Base-by-base conservation (phyloP, 306 rosid species). In the Quercus mongolica region DNA sequence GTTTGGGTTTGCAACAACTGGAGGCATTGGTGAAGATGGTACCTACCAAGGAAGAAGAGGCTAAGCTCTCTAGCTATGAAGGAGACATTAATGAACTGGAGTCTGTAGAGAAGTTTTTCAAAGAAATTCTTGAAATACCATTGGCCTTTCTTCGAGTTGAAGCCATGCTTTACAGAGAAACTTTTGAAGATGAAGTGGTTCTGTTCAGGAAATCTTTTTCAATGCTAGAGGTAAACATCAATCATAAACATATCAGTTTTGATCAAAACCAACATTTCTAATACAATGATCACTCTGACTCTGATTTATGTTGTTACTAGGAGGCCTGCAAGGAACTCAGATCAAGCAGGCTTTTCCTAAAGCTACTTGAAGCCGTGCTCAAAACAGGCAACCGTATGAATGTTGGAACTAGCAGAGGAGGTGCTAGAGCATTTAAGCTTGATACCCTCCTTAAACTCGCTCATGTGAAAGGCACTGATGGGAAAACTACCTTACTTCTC, bases 381-480 rank as follows among this genome's bases (percentile, higher is more conserved):
- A 96, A 96, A 86, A 96, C 99, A 9, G 99, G 99, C 2, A 96
- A 96, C 71, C 84, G 99, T 7, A 93, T 96, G 99, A 96, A 96
- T 49, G 97, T 96, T 0, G 99, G 99, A 63, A 96, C 99, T 2
- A 93, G 91, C 62, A 83, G 99, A 56, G 99, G 99, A 69, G 99
- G 98, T 2, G 99, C 99, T 0, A 81, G 79, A 81, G 99, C 98
- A 15, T 96, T 96, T 71, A 96, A 93, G 63, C 91, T 96, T 23
- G 99, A 96, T 8, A 88, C 98, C 1, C 98, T 96, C 38, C 93
- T 96, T 41, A 96, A 93, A 73, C 98, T 96, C 0, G 81, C 98
- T 56, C 98, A 96, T 73, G 93, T 96, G 1, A 96, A 96, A 69
- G 97, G 97, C 76, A 88, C 96, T 0, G 99, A 96, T 63, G 99